Evolutionary conservation across 768 basidiomycete species (phyloP).

Genomic region (Rhodotorula toruloides): DNA sequence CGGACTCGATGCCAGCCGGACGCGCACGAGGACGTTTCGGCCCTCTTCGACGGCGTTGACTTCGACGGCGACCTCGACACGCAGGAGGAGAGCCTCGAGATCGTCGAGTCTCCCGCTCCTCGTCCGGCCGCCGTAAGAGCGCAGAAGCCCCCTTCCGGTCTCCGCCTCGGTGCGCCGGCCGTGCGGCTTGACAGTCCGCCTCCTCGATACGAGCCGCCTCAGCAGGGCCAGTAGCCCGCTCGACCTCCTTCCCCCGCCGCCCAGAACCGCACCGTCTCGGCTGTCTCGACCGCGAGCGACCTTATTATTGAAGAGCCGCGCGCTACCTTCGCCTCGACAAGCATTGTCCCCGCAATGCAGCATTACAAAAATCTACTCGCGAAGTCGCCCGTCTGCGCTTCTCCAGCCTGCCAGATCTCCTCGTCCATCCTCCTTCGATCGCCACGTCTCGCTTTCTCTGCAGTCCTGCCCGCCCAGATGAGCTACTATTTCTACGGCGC

Average conservation of each 20-base stretch:
- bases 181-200: too few relatives aligned
- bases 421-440: too few relatives aligned
- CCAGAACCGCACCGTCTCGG: constrained; percentile 3
- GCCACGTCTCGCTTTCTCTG: too few relatives aligned
- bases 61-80: not conserved
- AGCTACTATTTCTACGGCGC: too few relatives aligned
- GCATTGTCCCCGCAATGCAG: not conserved
- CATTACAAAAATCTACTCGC: constrained; percentile 53
- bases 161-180: too few relatives aligned
- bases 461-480: too few relatives aligned
- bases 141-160: not conserved
- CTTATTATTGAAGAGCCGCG: constrained; percentile 8
- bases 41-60: constrained; percentile 14
- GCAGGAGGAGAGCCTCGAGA: not conserved
- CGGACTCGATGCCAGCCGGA: not conserved
- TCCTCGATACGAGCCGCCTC: not conserved
- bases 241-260: not conserved
- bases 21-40: not conserved
- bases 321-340: not conserved
- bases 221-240: not conserved
- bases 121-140: not conserved
- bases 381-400: too few relatives aligned
- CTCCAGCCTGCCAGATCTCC: too few relatives aligned
- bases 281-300: constrained; percentile 13
- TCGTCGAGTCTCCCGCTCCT: not conserved